Base-by-base conservation (phyloP, 176 grass and related monocot species). In the Paspalum notatum region DNA sequence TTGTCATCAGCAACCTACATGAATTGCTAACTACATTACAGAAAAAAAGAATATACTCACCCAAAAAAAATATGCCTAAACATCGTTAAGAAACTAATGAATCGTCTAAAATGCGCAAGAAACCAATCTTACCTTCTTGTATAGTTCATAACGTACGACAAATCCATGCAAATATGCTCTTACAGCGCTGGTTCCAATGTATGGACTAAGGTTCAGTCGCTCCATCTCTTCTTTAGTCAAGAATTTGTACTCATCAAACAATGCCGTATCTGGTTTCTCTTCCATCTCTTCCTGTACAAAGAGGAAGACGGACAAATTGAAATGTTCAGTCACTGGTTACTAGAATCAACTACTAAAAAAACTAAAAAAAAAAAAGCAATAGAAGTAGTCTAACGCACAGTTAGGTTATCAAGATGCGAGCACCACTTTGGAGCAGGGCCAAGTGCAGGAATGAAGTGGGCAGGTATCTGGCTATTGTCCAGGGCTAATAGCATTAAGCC, bases 391-490 rank as follows among this genome's bases (percentile, higher is more conserved):
- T 68, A 52, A 79, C 87, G 38, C 74, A 98, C 95, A 62, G 95
- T 98, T 86, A 98, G 61, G 75, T 94, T 98, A 79, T 98, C 95
- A 62, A 98, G 88, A 81, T 98, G 93, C 5, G 95, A 89, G n/a
- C 92, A 94, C 95, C 95, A 98, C 77, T 98, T 98, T 26, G 95
- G 92, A 82, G 95, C 95, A 87, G 90, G 91, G 21, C 95, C 95
- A 22, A 98, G 83, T 44, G 89, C 90, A 89, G 95, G 95, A 75
- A 98, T 77, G 40, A 87, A 98, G 82, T 98, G 85, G 45, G 90
- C 90, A 83, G 95, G 95, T 85, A 98, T 98, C 78, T 94, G 92
- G 50, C 92, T 90, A 65, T 86, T 94, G 84, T 98, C 95, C 62
- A 98, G 85, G 51, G 92, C 91, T 80, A 98, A 77, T 72, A 98